A percentile compares a stretch with the other conserved stretches of the same genome.
Conservation (phyloP, 2,329 filamentous ascomycete species). For the Microdochium bolleyi region DNA sequence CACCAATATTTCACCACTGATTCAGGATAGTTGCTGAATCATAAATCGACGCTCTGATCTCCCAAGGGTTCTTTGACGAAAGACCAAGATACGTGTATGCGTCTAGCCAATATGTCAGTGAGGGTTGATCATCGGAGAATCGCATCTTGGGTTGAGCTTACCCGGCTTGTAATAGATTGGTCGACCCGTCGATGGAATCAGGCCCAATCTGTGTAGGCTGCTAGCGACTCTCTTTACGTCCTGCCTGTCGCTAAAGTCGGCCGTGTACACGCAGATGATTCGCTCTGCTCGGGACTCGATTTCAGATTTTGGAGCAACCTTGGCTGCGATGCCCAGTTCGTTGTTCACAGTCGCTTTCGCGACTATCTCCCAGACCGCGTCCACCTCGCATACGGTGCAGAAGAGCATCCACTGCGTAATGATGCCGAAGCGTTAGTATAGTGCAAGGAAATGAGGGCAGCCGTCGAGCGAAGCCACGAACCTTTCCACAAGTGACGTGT, state of each 20-base stretch:
- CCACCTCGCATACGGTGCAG: constrained; percentile 41
- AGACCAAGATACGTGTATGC: constrained; percentile 62
- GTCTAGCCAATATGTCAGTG: constrained; percentile 32
- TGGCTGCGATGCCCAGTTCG: constrained; percentile 64
- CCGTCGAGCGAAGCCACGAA: constrained; percentile 16
- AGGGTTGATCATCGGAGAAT: not conserved
- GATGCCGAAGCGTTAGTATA: not conserved
- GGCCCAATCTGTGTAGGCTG: constrained; percentile 51
- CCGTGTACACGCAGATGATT: constrained; percentile 72
- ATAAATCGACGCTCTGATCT: constrained; percentile 51
- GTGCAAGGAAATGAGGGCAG: not conserved
- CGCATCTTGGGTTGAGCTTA: constrained; percentile 16
- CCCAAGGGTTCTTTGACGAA: constrained; percentile 51
- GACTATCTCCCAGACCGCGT: constrained; percentile 58
- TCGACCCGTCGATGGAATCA: constrained; percentile 39
- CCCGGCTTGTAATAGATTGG: constrained; percentile 74
- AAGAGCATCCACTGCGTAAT: constrained; percentile 66
- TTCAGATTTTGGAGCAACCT: constrained; percentile 55
- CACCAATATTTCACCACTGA: constrained; percentile 9
- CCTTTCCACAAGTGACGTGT: constrained; percentile 59
- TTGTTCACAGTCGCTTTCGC: constrained; percentile 60
- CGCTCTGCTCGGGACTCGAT: constrained; percentile 34
- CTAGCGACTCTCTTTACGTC: constrained; percentile 64
- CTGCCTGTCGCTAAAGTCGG: constrained; percentile 59
- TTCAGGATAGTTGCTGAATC: constrained; percentile 33